phyloP scores from a whole-genome alignment of 371 early-diverging fungal genomes.

The Lichtheimia ramosa region DNA sequence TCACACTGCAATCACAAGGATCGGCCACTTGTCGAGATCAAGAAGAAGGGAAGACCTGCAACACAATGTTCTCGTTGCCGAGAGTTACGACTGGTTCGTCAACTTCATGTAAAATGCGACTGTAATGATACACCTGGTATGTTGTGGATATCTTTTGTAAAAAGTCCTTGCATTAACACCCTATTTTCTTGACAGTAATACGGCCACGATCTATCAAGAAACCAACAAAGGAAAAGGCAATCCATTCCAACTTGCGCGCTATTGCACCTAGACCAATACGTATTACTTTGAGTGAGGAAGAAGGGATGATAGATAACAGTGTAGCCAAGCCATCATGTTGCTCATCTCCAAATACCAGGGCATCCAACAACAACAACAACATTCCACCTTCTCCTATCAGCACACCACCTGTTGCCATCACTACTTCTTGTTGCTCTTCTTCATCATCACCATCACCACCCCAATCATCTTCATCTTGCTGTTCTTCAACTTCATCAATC shows the following conservation, averaged over 20 bases:
- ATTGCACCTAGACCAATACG: constrained; percentile 21
- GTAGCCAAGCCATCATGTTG: no score
- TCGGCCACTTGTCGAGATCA: constrained; percentile 66
- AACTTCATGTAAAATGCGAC: constrained; percentile 74
- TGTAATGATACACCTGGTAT: constrained; percentile 40
- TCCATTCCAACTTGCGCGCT: constrained; percentile 7
- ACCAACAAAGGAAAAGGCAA: not conserved
- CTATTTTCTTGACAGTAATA: no score
- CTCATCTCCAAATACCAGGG: no score
- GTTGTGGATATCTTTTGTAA: not conserved
- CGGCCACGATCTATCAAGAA: not conserved
- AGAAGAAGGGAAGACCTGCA: constrained; percentile 78
- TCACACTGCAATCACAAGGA: constrained; percentile 60
- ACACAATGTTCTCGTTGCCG: constrained; percentile 80
- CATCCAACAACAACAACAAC: not conserved
- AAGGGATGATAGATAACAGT: no score
- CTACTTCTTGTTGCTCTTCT: not conserved
- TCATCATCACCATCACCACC: not conserved
- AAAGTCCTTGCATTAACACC: no score
- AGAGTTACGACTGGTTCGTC: constrained; percentile 68
- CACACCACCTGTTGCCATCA: not conserved
- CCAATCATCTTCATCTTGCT: not conserved
- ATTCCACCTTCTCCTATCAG: not conserved
- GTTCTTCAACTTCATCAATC: not conserved
- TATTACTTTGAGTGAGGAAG: no score